Percentiles rank a stretch among this genome's conserved stretches.
Conservation (phyloP, 306 rosid species). For the Medicago arabica region DNA sequence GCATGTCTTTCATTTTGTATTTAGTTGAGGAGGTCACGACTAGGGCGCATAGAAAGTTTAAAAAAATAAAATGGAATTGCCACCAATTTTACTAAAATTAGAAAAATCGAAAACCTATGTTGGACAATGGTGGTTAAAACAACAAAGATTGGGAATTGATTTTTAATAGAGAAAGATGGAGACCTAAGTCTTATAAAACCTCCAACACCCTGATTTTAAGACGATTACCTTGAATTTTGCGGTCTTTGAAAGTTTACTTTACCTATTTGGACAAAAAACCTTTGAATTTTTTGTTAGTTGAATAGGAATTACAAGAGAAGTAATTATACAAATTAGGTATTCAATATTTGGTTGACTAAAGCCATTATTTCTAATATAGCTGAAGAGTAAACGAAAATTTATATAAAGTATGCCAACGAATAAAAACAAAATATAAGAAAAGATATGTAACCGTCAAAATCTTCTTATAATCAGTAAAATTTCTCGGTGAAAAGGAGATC, state of each 20-base stretch:
- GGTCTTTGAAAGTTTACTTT: too few species aligned
- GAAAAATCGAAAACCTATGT: too few species aligned
- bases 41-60: neutral
- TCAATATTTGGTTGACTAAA: neutral
- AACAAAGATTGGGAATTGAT: too few species aligned
- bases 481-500: neutral
- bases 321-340: neutral
- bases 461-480: neutral
- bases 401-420: neutral
- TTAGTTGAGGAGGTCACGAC: conserved; percentile 1
- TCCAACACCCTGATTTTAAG: too few species aligned
- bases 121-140: too few species aligned
- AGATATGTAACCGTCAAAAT: neutral
- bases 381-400: neutral
- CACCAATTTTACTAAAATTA: too few species aligned
- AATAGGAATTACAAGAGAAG: neutral
- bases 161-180: too few species aligned
- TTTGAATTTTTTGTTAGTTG: too few species aligned
- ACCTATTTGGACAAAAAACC: too few species aligned
- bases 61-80: too few species aligned
- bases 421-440: neutral
- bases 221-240: too few species aligned
- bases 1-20: conserved; percentile 7
- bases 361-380: neutral
- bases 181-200: too few species aligned